phyloP scores from a whole-genome alignment of 1,284 basidiomycete genomes.

The Neonothopanus nambi region DNA sequence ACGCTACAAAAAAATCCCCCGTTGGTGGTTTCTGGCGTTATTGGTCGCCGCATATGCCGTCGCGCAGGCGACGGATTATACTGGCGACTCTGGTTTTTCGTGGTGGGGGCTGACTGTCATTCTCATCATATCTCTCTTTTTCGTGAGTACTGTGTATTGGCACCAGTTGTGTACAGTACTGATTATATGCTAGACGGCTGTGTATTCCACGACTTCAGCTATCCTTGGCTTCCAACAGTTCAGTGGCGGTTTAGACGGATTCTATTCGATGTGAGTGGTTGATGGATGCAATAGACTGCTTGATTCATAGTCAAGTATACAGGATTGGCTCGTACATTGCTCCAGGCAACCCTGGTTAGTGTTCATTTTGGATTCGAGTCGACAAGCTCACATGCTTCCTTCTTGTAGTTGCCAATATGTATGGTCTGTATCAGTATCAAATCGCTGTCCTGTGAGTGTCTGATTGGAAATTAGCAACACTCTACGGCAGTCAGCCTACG shows the following conservation, averaged over 20 bases:
- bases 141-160: conserved; percentile 2
- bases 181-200: conserved; percentile 7
- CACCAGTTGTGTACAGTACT: background rate
- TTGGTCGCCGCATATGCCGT: conserved; percentile 19
- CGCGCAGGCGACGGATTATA: conserved; percentile 21
- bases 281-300: background rate
- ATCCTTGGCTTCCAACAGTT: conserved; percentile 18
- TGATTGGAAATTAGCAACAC: background rate
- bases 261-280: background rate
- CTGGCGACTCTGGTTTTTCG: conserved; percentile 20
- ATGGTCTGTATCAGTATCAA: background rate
- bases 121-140: conserved; percentile 19
- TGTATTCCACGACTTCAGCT: conserved; percentile 20
- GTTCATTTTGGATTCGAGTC: background rate
- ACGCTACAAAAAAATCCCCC: conserved; percentile 2
- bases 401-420: conserved; percentile 12
- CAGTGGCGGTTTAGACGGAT: conserved; percentile 7
- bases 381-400: background rate
- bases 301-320: background rate
- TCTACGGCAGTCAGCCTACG: conserved; percentile 11
- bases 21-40: conserved; percentile 11
- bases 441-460: no score
- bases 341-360: conserved; percentile 8
- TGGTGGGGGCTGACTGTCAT: conserved; percentile 20
- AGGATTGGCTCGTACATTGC: conserved; percentile 8